These are phyloP conservation scores for Penicillium pulvis DNA, from an alignment of 495 filamentous ascomycete species.

Conservation along the genomic window DNA sequence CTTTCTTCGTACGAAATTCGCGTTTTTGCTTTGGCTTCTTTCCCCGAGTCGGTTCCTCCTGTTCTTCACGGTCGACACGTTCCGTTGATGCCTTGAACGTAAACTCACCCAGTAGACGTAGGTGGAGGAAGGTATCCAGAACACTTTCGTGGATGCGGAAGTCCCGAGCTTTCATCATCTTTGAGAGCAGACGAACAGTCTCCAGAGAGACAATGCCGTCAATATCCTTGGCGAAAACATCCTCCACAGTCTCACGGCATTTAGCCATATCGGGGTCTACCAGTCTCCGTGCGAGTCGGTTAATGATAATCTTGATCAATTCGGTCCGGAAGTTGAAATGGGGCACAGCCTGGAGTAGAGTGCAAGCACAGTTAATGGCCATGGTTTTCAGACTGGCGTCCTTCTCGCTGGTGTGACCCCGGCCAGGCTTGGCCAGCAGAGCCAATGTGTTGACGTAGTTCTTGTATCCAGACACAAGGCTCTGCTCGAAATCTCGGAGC, in stretches of 20 bases:
- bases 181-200: conserved; percentile 79
- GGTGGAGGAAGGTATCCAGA: conserved; percentile 86
- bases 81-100: conserved; percentile 77
- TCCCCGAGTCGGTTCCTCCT: conserved; percentile 39
- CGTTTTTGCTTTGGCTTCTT: conserved; percentile 75
- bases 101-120: conserved; percentile 87
- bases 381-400: conserved; percentile 58
- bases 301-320: conserved; percentile 80
- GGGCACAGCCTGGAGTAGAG: conserved; percentile 73
- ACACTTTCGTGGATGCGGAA: conserved; percentile 82
- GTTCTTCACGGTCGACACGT: conserved; percentile 62
- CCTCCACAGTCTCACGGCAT: conserved; percentile 77
- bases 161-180: conserved; percentile 87
- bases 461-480: conserved; percentile 78
- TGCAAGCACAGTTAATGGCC: conserved; percentile 83
- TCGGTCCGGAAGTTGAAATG: conserved; percentile 97
- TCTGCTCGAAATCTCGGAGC: conserved; percentile 79
- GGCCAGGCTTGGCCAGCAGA: conserved; percentile 57
- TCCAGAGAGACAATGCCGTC: conserved; percentile 88
- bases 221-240: conserved; percentile 81
- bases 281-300: conserved; percentile 70
- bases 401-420: conserved; percentile 35
- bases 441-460: conserved; percentile 75
- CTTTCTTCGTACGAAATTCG: conserved; percentile 73
- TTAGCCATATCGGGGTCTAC: conserved; percentile 74